phyloP scores from a whole-genome alignment of 2,329 filamentous ascomycete genomes.

The Bipolaris victoriae region DNA sequence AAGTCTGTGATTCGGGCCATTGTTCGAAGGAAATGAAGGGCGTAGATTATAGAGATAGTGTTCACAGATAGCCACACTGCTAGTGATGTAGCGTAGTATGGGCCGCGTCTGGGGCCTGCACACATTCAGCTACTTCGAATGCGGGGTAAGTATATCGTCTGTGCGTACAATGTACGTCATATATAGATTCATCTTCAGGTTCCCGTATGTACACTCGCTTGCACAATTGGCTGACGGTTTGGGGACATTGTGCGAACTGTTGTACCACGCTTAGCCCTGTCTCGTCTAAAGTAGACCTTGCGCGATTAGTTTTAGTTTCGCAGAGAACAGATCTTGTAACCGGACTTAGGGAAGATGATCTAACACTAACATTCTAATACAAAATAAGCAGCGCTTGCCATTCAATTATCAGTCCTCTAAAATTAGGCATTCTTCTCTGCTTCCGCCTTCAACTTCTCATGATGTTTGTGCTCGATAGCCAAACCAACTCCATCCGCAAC shows the following conservation, averaged over 20 bases:
- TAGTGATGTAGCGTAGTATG: not conserved
- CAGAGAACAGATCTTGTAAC: no score
- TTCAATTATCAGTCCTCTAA: not conserved
- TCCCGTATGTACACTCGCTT: not conserved
- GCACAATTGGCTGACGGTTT: no score
- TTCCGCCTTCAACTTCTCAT: not conserved
- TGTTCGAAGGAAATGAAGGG: not conserved
- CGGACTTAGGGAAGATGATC: no score
- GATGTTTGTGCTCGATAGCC: not conserved
- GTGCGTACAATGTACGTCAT: not conserved
- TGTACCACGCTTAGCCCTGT: no score
- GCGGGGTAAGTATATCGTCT: not conserved
- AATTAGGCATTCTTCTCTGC: not conserved
- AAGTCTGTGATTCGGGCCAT: conserved; percentile 13
- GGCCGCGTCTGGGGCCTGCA: not conserved
- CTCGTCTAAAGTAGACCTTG: no score
- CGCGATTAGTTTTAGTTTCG: no score
- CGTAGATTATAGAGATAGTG: not conserved
- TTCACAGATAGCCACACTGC: not conserved
- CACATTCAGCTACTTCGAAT: not conserved
- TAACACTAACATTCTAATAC: no score
- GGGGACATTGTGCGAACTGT: no score
- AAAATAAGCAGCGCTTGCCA: no score
- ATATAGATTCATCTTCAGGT: not conserved
- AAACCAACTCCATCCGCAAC: not conserved